Evolutionary conservation across 2,329 filamentous ascomycete genomes (phyloP).

Genomic region (Lachnellula cervina): DNA sequence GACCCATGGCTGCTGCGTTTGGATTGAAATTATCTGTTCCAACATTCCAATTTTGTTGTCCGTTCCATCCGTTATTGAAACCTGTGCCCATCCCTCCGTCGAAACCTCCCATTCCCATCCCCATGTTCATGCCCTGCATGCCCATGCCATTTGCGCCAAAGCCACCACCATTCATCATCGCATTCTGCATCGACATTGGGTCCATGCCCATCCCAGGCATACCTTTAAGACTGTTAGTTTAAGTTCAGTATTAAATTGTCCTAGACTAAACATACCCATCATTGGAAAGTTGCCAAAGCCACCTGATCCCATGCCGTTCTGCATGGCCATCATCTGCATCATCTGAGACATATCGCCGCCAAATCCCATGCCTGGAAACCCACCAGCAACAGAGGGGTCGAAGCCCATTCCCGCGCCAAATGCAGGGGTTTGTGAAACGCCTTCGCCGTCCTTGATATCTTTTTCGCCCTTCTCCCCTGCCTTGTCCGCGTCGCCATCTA

Average conservation of each 20-base stretch:
- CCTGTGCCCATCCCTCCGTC: conserved; percentile 56
- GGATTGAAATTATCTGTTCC: conserved; percentile 84
- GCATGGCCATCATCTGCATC: conserved; percentile 76
- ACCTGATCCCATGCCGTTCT: conserved; percentile 57
- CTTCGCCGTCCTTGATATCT: conserved; percentile 13
- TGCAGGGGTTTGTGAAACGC: conserved; percentile 12
- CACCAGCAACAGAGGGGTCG: conserved; percentile 33
- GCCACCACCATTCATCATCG: conserved; percentile 73
- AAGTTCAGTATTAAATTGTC: not conserved
- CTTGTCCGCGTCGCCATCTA: conserved; percentile 10
- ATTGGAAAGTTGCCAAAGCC: conserved; percentile 61
- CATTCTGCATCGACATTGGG: conserved; percentile 68
- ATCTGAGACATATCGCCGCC: conserved; percentile 65
- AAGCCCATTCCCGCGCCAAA: conserved; percentile 39
- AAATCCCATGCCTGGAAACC: conserved; percentile 42
- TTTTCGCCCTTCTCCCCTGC: conserved; percentile 13
- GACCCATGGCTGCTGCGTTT: conserved; percentile 74
- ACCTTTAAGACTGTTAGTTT: conserved; percentile 36
- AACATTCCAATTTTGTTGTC: conserved; percentile 77
- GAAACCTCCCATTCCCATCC: conserved; percentile 60
- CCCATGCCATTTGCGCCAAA: conserved; percentile 72
- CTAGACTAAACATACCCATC: conserved; percentile 73
- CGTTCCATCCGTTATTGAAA: conserved; percentile 75
- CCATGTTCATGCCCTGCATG: conserved; percentile 78
- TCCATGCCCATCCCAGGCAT: conserved; percentile 86